Evolutionary conservation across 306 rosid species (phyloP), one percentile per base, ranked within the genome.

Genomic region (Glycine tomentella): DNA sequence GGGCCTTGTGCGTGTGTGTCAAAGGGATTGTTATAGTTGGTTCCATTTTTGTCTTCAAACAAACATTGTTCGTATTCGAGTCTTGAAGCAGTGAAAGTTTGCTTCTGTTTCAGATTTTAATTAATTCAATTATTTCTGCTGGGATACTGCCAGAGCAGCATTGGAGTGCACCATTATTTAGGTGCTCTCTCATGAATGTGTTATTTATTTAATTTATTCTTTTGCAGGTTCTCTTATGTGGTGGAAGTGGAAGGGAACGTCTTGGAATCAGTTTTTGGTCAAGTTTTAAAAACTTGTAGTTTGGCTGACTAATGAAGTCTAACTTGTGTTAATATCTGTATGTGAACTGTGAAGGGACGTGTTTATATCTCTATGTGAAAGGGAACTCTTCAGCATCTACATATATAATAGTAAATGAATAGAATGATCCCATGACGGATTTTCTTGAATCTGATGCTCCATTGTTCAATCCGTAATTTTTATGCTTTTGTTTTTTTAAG

Each of bases 21-120:
- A 70, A 80, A 69, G 52, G 62, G 53, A 20, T 3, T 15, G 31
- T 56, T 56, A 52, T 70, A 9, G 50, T 53, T 34, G 82, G 68
- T 81, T 82, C 51, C 70, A n/a, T 17, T 53, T 68, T 63, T 76
- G 80, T 80, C 38, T 82, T 20, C 38, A 14, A 10, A 51, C 73
- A 25, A 52, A 49, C 12, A 1, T 4, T 78, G 10, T 25, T 38
- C 44, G 42, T 57, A 36, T 77, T 34, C 34, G 38, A 36, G 74
- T 73, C 55, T 50, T 50, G 36, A 40, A 75, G 25, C 44, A 73
- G 49, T 14, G 49, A 36, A 36, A 64, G 70, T 38, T 12, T 64
- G 31, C 31, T 64, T 6, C 10, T 36, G 20, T 34, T 13, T 66
- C 33, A 5, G 57, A 17, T 38, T 9, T 48, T 17, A 13, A 51